phyloP scores from a whole-genome alignment of 495 filamentous ascomycete species.

The Trichoderma parareesei region DNA sequence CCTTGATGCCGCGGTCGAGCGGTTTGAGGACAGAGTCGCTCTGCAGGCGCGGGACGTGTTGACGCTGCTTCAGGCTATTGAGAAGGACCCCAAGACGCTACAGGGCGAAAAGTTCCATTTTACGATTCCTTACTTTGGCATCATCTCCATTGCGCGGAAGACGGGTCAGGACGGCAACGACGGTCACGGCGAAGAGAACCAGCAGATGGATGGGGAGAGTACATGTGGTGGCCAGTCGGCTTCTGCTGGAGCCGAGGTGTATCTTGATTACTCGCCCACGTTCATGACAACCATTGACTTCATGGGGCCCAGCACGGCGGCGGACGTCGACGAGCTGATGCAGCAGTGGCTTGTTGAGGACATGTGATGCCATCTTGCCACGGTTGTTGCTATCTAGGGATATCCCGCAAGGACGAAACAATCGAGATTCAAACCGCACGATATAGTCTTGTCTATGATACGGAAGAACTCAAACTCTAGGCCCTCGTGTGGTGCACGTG shows the following conservation, averaged over 20 bases:
- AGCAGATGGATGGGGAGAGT: not conserved
- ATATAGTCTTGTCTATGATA: too few relatives aligned
- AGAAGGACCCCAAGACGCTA: not conserved
- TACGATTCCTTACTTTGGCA: not conserved
- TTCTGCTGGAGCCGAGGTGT: not conserved
- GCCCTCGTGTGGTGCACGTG: too few relatives aligned
- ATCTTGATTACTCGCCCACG: not conserved
- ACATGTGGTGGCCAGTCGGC: not conserved
- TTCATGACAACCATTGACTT: constrained; percentile 6
- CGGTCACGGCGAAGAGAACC: not conserved
- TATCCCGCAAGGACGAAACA: too few relatives aligned
- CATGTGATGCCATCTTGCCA: not conserved
- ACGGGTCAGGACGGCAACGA: not conserved
- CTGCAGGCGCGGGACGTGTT: not conserved
- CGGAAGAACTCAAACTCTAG: too few relatives aligned
- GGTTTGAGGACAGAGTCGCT: not conserved
- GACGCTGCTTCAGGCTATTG: not conserved
- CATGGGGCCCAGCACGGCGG: not conserved
- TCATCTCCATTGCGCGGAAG: constrained; percentile 4
- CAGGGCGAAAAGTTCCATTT: not conserved
- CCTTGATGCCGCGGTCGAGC: not conserved
- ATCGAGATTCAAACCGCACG: too few relatives aligned
- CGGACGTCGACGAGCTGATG: constrained; percentile 1
- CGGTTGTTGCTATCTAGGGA: too few relatives aligned
- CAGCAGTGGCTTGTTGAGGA: not conserved